Evolutionary conservation across 805 yeast genomes (phyloP).

Genomic region (Saturnispora serradocipensis): DNA sequence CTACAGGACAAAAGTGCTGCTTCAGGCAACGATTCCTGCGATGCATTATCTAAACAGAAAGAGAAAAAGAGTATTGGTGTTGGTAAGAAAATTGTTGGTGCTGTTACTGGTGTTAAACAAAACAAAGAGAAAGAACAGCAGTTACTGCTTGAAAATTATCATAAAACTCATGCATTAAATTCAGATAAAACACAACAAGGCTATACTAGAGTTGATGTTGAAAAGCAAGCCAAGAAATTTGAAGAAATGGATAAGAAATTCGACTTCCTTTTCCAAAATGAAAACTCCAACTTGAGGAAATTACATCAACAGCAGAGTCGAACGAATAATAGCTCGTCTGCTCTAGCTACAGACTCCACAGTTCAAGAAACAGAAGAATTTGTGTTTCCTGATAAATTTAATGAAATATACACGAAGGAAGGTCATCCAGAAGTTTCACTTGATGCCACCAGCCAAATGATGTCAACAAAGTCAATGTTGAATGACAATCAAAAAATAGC

Average conservation of each 20-base stretch:
- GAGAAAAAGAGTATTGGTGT: constrained; percentile 10
- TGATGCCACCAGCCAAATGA: constrained; percentile 56
- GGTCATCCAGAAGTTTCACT: constrained; percentile 27
- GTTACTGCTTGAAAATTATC: constrained; percentile 13
- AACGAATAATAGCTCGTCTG: constrained; percentile 5
- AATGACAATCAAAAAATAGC: constrained; percentile 84
- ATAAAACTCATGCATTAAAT: constrained; percentile 21
- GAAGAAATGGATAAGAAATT: constrained; percentile 41
- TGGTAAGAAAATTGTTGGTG: constrained; percentile 7
- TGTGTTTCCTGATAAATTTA: constrained; percentile 19
- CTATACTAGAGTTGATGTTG: constrained; percentile 82
- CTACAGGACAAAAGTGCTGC: constrained; percentile 22
- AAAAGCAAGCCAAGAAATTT: constrained; percentile 74
- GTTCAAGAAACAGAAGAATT: constrained; percentile 12
- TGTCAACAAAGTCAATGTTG: constrained; percentile 71
- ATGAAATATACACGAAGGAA: constrained; percentile 14
- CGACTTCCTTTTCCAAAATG: constrained; percentile 39
- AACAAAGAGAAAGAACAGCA: constrained; percentile 8
- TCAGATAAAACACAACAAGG: constrained; percentile 50
- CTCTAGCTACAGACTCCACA: not conserved
- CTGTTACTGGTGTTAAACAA: constrained; percentile 8
- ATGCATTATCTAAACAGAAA: not conserved
- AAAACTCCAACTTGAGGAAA: constrained; percentile 25
- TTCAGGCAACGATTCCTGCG: constrained; percentile 6
- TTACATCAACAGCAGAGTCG: constrained; percentile 15